Evolutionary conservation across 2,329 filamentous ascomycete genomes (phyloP).

Genomic region (Cercospora berteroae): DNA sequence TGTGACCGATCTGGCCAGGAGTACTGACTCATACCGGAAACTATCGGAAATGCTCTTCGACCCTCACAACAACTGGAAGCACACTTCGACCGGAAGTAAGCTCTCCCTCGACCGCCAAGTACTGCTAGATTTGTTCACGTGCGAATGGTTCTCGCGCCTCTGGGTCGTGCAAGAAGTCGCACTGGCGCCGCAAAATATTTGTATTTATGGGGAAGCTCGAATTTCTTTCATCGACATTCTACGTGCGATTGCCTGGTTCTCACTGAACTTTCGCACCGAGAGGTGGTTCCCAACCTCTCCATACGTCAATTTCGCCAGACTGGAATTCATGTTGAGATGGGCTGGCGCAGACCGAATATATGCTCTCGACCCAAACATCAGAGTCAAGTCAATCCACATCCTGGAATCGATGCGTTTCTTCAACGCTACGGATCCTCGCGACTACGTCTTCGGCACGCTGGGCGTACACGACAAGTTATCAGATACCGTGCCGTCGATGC

Average conservation of each 20-base stretch:
- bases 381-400: not conserved
- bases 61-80: not conserved
- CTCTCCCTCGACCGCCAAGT: not conserved
- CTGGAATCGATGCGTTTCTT: constrained; percentile 1
- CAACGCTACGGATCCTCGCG: constrained; percentile 12
- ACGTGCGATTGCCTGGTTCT: constrained; percentile 3
- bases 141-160: not conserved
- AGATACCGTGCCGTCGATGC: not conserved
- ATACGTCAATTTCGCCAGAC: not conserved
- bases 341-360: not conserved
- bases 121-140: not conserved
- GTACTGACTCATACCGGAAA: not conserved
- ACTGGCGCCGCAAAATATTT: constrained; percentile 2
- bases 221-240: constrained; percentile 1
- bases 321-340: not conserved
- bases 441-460: constrained; percentile 7
- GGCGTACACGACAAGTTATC: constrained; percentile 1
- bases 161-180: constrained; percentile 15
- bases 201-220: constrained; percentile 2
- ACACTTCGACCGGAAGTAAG: not conserved
- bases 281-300: not conserved
- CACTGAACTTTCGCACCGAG: not conserved
- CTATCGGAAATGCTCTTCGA: not conserved
- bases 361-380: not conserved
- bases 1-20: not conserved